These are phyloP conservation scores for Suillus subalutaceus DNA, from an alignment of 768 basidiomycete genomes.

Conservation along the genomic window DNA sequence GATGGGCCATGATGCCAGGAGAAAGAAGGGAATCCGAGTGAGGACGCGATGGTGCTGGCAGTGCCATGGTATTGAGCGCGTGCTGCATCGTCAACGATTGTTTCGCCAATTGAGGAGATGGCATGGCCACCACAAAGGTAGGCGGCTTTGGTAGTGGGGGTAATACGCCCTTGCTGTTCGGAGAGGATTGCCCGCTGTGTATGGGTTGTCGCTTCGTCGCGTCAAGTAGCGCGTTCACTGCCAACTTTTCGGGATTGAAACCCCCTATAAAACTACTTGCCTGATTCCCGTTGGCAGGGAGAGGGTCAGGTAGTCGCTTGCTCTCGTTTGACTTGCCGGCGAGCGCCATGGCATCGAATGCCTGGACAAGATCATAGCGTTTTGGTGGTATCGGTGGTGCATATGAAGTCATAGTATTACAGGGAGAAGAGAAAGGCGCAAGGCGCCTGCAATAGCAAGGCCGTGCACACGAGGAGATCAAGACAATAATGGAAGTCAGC, in stretches of 20 bases:
- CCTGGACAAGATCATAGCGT: constrained; percentile 32
- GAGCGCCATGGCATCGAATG: constrained; percentile 38
- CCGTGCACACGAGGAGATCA: constrained; percentile 5
- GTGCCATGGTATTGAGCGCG: constrained; percentile 26
- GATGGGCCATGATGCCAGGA: constrained; percentile 12
- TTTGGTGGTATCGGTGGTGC: constrained; percentile 17
- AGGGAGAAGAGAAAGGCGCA: background rate
- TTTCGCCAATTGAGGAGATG: constrained; percentile 35
- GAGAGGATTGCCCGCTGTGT: constrained; percentile 8
- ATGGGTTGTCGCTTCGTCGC: constrained; percentile 15
- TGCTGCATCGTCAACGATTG: constrained; percentile 42
- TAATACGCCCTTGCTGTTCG: constrained; percentile 17
- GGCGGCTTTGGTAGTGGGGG: constrained; percentile 30
- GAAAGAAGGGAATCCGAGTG: constrained; percentile 33
- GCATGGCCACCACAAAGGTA: constrained; percentile 36
- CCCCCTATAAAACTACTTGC: constrained; percentile 49
- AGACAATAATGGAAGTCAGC: constrained; percentile 19
- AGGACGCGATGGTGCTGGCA: constrained; percentile 32
- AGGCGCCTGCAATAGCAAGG: constrained; percentile 13
- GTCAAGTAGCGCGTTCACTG: constrained; percentile 15
- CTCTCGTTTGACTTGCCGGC: constrained; percentile 20
- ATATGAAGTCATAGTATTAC: constrained; percentile 2
- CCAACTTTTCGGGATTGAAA: constrained; percentile 36
- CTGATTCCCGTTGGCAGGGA: background rate
- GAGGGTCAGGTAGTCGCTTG: constrained; percentile 22